Percentiles rank a stretch among this genome's conserved stretches.
Conservation (phyloP, 805 yeast genomes). For the Brettanomyces anomalus region DNA sequence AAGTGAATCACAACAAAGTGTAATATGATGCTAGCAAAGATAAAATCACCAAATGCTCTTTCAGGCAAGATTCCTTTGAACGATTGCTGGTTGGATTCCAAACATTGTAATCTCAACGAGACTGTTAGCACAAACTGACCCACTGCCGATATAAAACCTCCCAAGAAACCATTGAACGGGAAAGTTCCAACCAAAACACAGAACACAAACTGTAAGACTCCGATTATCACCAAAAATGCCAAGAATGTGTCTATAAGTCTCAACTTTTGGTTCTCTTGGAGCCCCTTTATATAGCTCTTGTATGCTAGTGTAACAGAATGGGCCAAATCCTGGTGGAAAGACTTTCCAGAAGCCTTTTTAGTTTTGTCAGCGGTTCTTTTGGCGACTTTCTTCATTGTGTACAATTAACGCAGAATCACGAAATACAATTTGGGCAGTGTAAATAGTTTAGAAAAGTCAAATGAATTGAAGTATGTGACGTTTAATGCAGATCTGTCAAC, state of each 20-base stretch:
- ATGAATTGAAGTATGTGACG: too few relatives aligned
- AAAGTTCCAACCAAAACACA: slow-evolving; percentile 73
- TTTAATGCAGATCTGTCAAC: too few relatives aligned
- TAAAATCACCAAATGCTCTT: slow-evolving; percentile 78
- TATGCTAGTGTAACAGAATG: slow-evolving; percentile 23
- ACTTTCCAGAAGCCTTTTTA: background rate
- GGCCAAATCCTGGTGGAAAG: slow-evolving; percentile 1
- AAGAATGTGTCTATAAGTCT: slow-evolving; percentile 73
- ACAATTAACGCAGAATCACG: background rate
- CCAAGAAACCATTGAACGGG: slow-evolving; percentile 95
- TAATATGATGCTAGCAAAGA: slow-evolving; percentile 76
- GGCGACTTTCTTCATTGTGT: background rate
- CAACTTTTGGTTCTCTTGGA: slow-evolving; percentile 31
- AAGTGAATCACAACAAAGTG: slow-evolving; percentile 89
- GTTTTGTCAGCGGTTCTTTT: background rate
- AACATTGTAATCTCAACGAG: slow-evolving; percentile 66
- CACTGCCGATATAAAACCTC: slow-evolving; percentile 86
- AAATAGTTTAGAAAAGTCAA: too few relatives aligned
- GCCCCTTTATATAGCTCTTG: slow-evolving; percentile 24
- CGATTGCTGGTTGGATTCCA: slow-evolving; percentile 16
- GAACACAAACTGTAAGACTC: slow-evolving; percentile 70
- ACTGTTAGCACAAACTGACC: slow-evolving; percentile 92
- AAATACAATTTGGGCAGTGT: too few relatives aligned
- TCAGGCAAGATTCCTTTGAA: slow-evolving; percentile 25
- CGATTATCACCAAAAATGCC: slow-evolving; percentile 63